Evolutionary conservation across 2,329 filamentous ascomycete genomes (phyloP), one percentile per base, ranked within the genome.

Genomic region (Berkeleyomyces rouxiae): DNA sequence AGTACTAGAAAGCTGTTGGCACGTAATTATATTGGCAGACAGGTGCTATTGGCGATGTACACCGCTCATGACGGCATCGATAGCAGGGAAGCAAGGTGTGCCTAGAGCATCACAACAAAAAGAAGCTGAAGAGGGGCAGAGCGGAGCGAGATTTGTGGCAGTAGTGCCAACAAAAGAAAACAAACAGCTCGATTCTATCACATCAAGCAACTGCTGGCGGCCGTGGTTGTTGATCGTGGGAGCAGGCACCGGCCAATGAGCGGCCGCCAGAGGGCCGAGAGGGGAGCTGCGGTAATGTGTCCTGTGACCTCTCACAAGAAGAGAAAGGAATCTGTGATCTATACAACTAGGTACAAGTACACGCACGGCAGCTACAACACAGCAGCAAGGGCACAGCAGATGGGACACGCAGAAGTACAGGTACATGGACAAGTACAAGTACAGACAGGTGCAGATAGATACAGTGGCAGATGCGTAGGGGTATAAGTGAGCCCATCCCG

Each of bases 21-120:
- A 39, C 51, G 51, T 55, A 55, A 46, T 36, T n/a, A 59, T 58
- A 59, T 37, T 13, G 13, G 36, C 33, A 59, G n/a, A 46, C 58
- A 36, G 11, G 42, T 59, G 58, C 42, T 59, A 59, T 55, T 31
- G 39, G 47, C 42, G 31, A 59, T 44, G 33, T 23, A 59, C 33
- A 47, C 47, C 42, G 43, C 33, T 59, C 58, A 59, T 59, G 58
- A 46, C 47, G 58, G 43, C 58, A 42, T 37, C 36, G 23, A 59
- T 46, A 46, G 58, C 58, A 59, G 58, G 58, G 42, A 11, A 59
- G 13, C 37, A 16, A 37, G 58, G 58, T 42, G 51, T 31, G 16
- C 10, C 11, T 36, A 31, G n/a, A 13, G 51, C 31, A 55, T 55
- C 51, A 55, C 51, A 55, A 31, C n/a, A 49, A 55, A 37, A 55